Evolutionary conservation across 176 grass and related monocot species (phyloP).

Genomic region (Elymus sibiricus): DNA sequence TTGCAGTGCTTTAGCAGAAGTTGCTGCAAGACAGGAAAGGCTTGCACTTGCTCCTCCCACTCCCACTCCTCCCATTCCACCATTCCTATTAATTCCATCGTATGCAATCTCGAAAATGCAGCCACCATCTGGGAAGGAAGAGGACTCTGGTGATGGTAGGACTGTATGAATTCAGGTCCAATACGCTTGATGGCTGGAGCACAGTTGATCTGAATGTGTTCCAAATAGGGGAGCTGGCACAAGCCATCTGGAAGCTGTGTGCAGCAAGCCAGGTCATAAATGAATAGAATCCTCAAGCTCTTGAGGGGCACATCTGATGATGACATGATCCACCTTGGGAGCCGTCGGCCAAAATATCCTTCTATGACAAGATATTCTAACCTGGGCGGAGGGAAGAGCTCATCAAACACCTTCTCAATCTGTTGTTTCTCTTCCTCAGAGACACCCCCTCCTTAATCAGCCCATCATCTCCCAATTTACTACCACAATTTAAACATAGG

Average conservation of each 20-base stretch:
- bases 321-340: constrained; percentile 15
- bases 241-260: not conserved
- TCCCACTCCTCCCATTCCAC: too few relatives aligned
- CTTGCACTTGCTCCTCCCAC: too few relatives aligned
- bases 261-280: not conserved
- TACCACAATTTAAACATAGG: not conserved
- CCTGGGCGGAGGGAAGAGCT: constrained; percentile 2
- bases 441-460: not conserved
- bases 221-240: constrained; percentile 10
- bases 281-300: not conserved
- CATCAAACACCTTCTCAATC: not conserved
- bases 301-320: not conserved
- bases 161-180: not conserved
- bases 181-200: not conserved
- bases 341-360: not conserved
- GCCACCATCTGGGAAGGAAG: too few relatives aligned
- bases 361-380: not conserved
- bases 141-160: not conserved
- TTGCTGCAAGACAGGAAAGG: too few relatives aligned
- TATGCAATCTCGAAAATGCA: too few relatives aligned
- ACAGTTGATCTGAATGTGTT: not conserved
- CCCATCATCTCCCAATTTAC: not conserved
- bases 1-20: accelerated
- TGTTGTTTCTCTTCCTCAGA: too few relatives aligned
- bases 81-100: too few relatives aligned